Evolutionary conservation across 306 rosid genomes (phyloP).

Genomic region (Lablab purpureus): DNA sequence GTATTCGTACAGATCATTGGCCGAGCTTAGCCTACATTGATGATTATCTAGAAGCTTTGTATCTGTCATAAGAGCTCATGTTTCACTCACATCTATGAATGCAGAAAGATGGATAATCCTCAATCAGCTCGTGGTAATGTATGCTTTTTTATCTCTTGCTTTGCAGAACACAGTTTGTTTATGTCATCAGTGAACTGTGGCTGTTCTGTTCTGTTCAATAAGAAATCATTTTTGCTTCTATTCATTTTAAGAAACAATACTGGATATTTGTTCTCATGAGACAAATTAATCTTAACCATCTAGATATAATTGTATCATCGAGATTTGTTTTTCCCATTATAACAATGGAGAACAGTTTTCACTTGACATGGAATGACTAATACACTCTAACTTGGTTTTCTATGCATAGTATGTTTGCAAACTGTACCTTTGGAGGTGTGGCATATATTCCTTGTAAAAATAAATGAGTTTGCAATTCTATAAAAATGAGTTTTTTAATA

Average conservation of each 20-base stretch:
- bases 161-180: conserved; percentile 24
- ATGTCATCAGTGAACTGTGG: conserved; percentile 17
- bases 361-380: not conserved
- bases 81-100: conserved; percentile 5
- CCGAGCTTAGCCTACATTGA: conserved; percentile 97
- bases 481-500: not conserved
- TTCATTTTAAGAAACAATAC: not conserved
- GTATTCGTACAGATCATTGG: conserved; percentile 96
- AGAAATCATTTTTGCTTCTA: conserved; percentile 11
- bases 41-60: conserved; percentile 94
- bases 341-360: not conserved
- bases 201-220: conserved; percentile 3
- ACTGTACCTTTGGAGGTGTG: not conserved
- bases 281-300: not conserved
- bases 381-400: not conserved
- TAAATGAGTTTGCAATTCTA: not conserved
- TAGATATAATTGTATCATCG: not conserved
- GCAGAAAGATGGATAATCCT: conserved; percentile 58
- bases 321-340: not conserved
- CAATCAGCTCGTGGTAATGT: conserved; percentile 79
- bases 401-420: not conserved
- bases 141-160: conserved; percentile 31
- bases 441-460: not conserved
- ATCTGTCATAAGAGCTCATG: conserved; percentile 59
- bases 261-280: not conserved